Base-by-base conservation (phyloP, 2,329 filamentous ascomycete genomes). In the Alternaria atra region DNA sequence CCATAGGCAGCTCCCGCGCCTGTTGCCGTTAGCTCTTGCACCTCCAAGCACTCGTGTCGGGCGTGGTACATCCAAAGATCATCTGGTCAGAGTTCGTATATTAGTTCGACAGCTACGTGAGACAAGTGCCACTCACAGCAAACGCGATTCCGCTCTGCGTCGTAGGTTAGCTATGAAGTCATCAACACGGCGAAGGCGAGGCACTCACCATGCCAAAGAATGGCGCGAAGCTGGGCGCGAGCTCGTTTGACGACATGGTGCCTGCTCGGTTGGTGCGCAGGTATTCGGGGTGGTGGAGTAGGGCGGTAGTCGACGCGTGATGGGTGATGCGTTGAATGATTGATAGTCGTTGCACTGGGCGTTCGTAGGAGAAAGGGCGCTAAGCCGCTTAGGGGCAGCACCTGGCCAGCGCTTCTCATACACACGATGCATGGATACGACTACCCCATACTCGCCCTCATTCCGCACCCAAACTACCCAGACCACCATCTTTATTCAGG, bases 151-250 rank as follows among this genome's bases (percentile, higher is more conserved):
- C 91, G 73, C 86, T 91, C 90, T 93, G 76, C 52, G 52, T 42
- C 17, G 17, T 30, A 27, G 62, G 76, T 82, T 78, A 81, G 80
- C 76, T 63, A 70, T 69, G 65, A 72, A 68, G 61, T 60, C 68
- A 72, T 72, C 55, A 48, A 23, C 35, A 52, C 43, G 35, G 46
- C 51, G 55, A 25, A 42, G 39, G 46, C 51, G 55, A 25, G 56
- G 50, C 61, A 82, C 89, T 81, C 84, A 93, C 91, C 91, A 94
- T 93, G 84, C 92, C 92, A 79, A 94, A 86, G 84, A 94, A 95
- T 72, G 91, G 91, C 83, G 92, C 92, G 79, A 94, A 94, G 82
- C 91, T 91, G 72, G 92, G 92, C 61, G 90, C 84, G 64, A 70
- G 60, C 52, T 67, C 64, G 30, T 73, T 64, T 17, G 63, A 66